Conservation (phyloP, 805 yeast species). For the Millerago galiae region DNA sequence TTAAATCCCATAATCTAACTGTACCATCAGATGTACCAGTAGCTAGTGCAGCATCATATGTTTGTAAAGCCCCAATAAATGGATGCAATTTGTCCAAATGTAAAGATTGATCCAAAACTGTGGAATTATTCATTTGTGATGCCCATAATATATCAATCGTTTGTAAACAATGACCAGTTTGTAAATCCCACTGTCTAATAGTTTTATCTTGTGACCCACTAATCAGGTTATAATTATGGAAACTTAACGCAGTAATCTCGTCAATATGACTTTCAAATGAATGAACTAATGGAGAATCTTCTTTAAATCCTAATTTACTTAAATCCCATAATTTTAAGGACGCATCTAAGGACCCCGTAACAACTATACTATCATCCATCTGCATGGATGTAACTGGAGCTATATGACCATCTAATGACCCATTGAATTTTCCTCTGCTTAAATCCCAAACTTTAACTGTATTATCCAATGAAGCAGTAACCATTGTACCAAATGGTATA, state of each 20-base stretch:
- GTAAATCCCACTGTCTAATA: slow-evolving; percentile 69
- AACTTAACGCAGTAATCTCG: slow-evolving; percentile 56
- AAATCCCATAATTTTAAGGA: slow-evolving; percentile 57
- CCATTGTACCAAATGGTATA: slow-evolving; percentile 68
- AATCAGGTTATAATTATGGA: slow-evolving; percentile 46
- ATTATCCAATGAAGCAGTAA: slow-evolving; percentile 73
- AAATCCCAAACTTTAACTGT: slow-evolving; percentile 82
- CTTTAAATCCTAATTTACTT: slow-evolving; percentile 20
- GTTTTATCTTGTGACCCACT: slow-evolving; percentile 70
- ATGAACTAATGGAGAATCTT: slow-evolving; percentile 33
- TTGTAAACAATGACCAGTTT: slow-evolving; percentile 58
- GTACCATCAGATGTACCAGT: slow-evolving; percentile 74
- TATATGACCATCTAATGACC: slow-evolving; percentile 52
- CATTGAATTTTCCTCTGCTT: slow-evolving; percentile 44
- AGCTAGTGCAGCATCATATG: slow-evolving; percentile 70
- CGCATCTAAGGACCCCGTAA: slow-evolving; percentile 60
- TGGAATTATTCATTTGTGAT: slow-evolving; percentile 25
- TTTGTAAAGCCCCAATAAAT: slow-evolving; percentile 61
- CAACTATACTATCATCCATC: slow-evolving; percentile 43
- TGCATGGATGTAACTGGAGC: slow-evolving; percentile 56
- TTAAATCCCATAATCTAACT: slow-evolving; percentile 70
- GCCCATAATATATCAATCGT: slow-evolving; percentile 68
- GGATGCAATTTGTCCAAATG: slow-evolving; percentile 25
- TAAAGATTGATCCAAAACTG: slow-evolving; percentile 10
- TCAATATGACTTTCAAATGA: slow-evolving; percentile 62